These are phyloP conservation scores for Ophiosphaerella herpotricha DNA, from an alignment of 2,329 filamentous ascomycete species.

Conservation along the genomic window DNA sequence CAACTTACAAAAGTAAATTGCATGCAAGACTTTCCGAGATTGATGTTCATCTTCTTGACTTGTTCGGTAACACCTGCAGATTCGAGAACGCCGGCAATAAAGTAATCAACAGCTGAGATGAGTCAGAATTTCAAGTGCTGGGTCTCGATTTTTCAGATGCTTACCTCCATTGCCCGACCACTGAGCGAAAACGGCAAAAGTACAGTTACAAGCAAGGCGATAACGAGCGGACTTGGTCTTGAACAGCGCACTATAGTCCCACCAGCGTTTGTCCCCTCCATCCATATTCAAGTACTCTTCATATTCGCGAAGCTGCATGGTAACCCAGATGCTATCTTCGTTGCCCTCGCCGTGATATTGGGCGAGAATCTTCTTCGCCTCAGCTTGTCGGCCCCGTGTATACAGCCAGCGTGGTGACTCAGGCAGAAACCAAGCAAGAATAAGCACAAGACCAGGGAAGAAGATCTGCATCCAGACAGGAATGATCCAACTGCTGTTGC, in stretches of 20 bases:
- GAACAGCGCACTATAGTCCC: constrained; percentile 59
- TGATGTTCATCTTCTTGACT: constrained; percentile 43
- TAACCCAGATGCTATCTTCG: constrained; percentile 29
- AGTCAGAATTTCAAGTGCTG: no score
- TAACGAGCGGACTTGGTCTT: constrained; percentile 55
- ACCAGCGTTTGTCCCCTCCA: constrained; percentile 61
- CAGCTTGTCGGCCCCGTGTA: constrained; percentile 56
- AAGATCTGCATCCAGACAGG: constrained; percentile 35
- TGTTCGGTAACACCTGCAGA: constrained; percentile 41
- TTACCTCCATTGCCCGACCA: constrained; percentile 47
- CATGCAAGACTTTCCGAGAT: constrained; percentile 42
- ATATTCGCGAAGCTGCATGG: constrained; percentile 42
- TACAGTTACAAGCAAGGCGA: constrained; percentile 56
- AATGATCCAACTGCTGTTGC: constrained; percentile 26
- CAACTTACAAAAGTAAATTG: constrained; percentile 35
- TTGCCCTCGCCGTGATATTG: constrained; percentile 59
- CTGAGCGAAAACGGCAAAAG: constrained; percentile 57
- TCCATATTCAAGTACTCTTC: constrained; percentile 60
- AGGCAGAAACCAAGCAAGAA: constrained; percentile 57
- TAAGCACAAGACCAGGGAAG: constrained; percentile 48
- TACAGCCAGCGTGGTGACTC: constrained; percentile 66
- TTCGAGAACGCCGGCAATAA: constrained; percentile 41
- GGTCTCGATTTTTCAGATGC: no score
- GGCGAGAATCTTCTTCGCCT: constrained; percentile 60
- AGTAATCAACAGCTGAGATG: constrained; percentile 29